phyloP scores from a whole-genome alignment of 352 stramenopile species.

The Pythium periplocum region DNA sequence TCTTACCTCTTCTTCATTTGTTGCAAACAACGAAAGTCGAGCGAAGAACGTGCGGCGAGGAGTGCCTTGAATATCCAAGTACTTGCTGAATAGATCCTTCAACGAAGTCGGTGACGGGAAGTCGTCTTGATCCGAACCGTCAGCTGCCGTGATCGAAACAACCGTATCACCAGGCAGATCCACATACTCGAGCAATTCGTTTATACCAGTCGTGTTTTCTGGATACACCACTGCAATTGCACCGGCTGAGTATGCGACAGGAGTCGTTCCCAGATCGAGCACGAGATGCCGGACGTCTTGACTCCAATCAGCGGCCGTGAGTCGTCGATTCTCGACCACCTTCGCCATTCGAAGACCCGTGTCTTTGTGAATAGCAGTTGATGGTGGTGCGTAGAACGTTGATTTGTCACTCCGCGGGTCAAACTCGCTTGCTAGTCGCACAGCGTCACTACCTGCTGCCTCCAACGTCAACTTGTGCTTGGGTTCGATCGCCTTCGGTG shows the following conservation, averaged over 20 bases:
- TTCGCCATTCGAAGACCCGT: slow-evolving; percentile 44
- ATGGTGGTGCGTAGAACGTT: slow-evolving; percentile 57
- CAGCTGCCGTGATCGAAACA: slow-evolving; percentile 42
- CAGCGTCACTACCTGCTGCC: slow-evolving; percentile 8
- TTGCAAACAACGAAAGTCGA: slow-evolving; percentile 74
- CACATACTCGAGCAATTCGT: slow-evolving; percentile 61
- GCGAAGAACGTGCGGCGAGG: slow-evolving; percentile 88
- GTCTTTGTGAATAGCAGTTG: slow-evolving; percentile 31
- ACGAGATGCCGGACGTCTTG: slow-evolving; percentile 82
- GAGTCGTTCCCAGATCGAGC: slow-evolving; percentile 36
- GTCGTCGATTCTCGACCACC: slow-evolving; percentile 52
- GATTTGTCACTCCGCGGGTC: slow-evolving; percentile 28
- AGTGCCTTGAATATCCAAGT: slow-evolving; percentile 84
- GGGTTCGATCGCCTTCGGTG: slow-evolving; percentile 40
- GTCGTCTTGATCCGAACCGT: slow-evolving; percentile 40
- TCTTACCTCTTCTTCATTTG: slow-evolving; percentile 72
- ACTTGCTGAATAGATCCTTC: slow-evolving; percentile 71
- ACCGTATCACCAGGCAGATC: slow-evolving; percentile 26
- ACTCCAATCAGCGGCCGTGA: slow-evolving; percentile 67
- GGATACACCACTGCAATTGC: slow-evolving; percentile 77
- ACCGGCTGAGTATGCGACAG: slow-evolving; percentile 44
- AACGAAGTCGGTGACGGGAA: slow-evolving; percentile 51
- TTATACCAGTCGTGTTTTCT: slow-evolving; percentile 65
- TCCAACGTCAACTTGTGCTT: slow-evolving; percentile 41
- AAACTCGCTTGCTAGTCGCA: slow-evolving; percentile 10